These are phyloP conservation scores for Talaromyces pinophilus DNA, from an alignment of 2,329 filamentous ascomycete species.

Conservation along the genomic window DNA sequence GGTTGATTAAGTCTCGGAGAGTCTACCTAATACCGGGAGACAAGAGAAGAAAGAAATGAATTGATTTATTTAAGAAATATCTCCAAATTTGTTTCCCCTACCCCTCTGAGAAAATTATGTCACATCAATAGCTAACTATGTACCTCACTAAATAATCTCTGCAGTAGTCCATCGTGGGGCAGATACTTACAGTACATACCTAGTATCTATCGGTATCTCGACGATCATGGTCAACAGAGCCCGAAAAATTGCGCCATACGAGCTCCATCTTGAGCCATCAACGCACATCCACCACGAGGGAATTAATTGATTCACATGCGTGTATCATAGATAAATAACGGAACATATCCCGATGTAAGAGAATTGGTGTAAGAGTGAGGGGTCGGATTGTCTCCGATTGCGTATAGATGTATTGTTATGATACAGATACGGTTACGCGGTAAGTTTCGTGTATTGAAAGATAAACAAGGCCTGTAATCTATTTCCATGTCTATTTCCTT, in stretches of 20 bases:
- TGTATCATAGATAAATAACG: not conserved
- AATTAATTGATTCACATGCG: not conserved
- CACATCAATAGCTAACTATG: not conserved
- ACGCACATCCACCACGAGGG: not conserved
- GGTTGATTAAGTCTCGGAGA: not conserved
- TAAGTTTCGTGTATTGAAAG: not conserved
- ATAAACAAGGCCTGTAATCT: not conserved
- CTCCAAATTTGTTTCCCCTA: not conserved
- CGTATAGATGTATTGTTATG: not conserved
- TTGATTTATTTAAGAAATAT: not conserved
- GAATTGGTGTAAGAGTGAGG: not conserved
- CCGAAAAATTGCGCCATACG: conserved; percentile 19
- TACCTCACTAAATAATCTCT: not conserved
- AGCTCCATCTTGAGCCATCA: conserved; percentile 16
- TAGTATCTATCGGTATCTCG: not conserved
- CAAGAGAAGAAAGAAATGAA: not conserved
- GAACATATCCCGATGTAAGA: not conserved
- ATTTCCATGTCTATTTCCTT: not conserved
- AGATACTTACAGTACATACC: not conserved
- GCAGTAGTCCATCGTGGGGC: conserved; percentile 6
- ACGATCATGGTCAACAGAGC: not conserved
- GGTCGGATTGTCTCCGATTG: not conserved
- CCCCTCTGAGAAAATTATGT: not conserved
- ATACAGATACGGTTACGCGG: not conserved
- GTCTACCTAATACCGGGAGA: not conserved